phyloP scores from a whole-genome alignment of 1,139 yeast genomes.

The Pichia sp. region DNA sequence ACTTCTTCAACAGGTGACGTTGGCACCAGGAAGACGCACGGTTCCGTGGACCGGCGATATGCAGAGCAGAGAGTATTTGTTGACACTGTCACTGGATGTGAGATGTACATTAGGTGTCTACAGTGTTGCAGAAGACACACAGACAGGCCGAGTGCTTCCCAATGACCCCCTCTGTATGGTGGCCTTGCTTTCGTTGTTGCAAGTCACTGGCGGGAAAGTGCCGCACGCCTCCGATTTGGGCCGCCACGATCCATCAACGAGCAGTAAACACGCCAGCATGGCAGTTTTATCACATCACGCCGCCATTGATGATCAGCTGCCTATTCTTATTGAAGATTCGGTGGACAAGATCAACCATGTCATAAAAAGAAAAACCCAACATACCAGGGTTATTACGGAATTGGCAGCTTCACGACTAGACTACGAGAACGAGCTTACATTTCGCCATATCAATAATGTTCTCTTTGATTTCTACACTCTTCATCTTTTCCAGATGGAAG shows the following conservation, averaged over 20 bases:
- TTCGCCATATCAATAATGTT: conserved; percentile 30
- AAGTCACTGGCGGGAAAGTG: not conserved
- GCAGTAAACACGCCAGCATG: conserved; percentile 12
- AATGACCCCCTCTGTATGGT: conserved; percentile 37
- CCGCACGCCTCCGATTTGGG: not conserved
- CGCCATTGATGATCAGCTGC: conserved; percentile 35
- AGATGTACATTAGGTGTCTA: conserved; percentile 33
- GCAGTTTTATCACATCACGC: conserved; percentile 32
- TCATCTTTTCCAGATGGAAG: conserved; percentile 12
- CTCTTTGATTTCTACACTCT: conserved; percentile 36
- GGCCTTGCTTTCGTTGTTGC: conserved; percentile 2
- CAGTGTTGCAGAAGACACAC: conserved; percentile 24
- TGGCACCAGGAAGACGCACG: not conserved
- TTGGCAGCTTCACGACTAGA: conserved; percentile 16
- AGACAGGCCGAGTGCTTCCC: conserved; percentile 24
- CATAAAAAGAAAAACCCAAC: conserved; percentile 23
- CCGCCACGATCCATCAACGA: no score
- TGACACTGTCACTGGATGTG: not conserved
- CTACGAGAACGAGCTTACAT: conserved; percentile 22
- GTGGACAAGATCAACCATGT: conserved; percentile 21
- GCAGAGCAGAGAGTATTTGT: not conserved
- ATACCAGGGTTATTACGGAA: conserved; percentile 17
- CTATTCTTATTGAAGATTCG: conserved; percentile 36
- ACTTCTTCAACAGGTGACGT: no score
- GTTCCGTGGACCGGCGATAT: not conserved